phyloP scores from a whole-genome alignment of 139 green algal species.

The Coelastrella sp. region DNA sequence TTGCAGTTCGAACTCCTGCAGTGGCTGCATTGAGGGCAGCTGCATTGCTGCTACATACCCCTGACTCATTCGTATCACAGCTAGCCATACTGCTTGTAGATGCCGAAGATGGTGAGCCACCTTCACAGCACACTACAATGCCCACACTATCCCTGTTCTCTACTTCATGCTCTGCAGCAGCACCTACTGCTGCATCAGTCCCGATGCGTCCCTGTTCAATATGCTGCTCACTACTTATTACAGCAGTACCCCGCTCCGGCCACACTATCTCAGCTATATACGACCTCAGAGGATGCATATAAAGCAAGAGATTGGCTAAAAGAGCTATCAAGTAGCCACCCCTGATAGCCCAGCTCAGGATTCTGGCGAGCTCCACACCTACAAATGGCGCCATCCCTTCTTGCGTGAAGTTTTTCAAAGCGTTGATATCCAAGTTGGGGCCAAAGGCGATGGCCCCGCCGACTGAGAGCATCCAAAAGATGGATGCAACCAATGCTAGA shows the following conservation, averaged over 20 bases:
- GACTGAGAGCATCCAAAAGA: slow-evolving; percentile 12
- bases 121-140: too few relatives aligned
- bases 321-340: slow-evolving; percentile 21
- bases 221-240: not conserved
- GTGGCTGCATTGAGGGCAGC: too few relatives aligned
- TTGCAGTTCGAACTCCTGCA: too few relatives aligned
- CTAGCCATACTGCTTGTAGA: too few relatives aligned
- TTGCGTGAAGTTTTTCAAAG: slow-evolving; percentile 2
- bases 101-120: too few relatives aligned
- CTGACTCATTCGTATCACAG: too few relatives aligned
- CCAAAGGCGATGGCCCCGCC: slow-evolving; percentile 27
- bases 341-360: not conserved
- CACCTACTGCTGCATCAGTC: too few relatives aligned
- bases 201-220: not conserved
- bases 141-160: too few relatives aligned
- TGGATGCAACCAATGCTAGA: not conserved
- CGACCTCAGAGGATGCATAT: slow-evolving; percentile 27
- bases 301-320: slow-evolving; percentile 33
- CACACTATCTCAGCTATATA: slow-evolving; percentile 30
- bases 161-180: too few relatives aligned
- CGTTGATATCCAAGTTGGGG: slow-evolving; percentile 19
- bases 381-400: not conserved
- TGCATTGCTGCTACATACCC: too few relatives aligned
- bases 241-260: not conserved
- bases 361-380: not conserved